Conservation (phyloP, 2,329 filamentous ascomycete species). For the Parastagonospora nodorum region DNA sequence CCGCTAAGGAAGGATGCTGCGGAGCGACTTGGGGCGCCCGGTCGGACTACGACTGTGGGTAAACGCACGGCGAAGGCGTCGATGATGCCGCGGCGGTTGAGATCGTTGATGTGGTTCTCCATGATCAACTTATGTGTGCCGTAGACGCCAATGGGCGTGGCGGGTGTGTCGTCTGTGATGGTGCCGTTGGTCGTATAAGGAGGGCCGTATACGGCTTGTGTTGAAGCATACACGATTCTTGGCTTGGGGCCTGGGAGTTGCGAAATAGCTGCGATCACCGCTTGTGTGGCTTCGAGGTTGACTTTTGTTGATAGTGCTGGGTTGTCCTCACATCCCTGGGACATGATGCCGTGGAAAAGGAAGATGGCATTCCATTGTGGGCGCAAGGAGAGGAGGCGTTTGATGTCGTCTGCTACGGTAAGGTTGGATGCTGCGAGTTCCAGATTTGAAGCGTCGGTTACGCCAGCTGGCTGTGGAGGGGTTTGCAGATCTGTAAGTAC, state of each 20-base stretch:
- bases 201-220: slow-evolving; percentile 38
- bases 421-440: not conserved
- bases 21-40: slow-evolving; percentile 61
- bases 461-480: slow-evolving; percentile 1
- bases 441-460: not conserved
- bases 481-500: slow-evolving; percentile 5
- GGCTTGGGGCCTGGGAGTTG: not conserved
- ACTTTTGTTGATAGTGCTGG: slow-evolving; percentile 61
- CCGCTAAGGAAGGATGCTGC: slow-evolving; percentile 65
- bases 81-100: slow-evolving; percentile 56
- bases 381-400: slow-evolving; percentile 4
- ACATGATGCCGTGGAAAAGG: slow-evolving; percentile 69
- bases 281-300: slow-evolving; percentile 61
- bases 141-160: slow-evolving; percentile 64
- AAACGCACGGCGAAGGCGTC: slow-evolving; percentile 61
- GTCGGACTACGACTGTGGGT: slow-evolving; percentile 63
- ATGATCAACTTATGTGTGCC: slow-evolving; percentile 64
- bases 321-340: slow-evolving; percentile 62
- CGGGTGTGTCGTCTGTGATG: not conserved
- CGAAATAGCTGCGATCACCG: slow-evolving; percentile 42
- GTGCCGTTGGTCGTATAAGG: slow-evolving; percentile 53
- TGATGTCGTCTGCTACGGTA: slow-evolving; percentile 1
- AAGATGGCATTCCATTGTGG: slow-evolving; percentile 42
- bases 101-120: slow-evolving; percentile 64
- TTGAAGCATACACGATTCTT: not conserved